Evolutionary conservation across 139 green algal species (phyloP).

Genomic region (Gonium pectorale): DNA sequence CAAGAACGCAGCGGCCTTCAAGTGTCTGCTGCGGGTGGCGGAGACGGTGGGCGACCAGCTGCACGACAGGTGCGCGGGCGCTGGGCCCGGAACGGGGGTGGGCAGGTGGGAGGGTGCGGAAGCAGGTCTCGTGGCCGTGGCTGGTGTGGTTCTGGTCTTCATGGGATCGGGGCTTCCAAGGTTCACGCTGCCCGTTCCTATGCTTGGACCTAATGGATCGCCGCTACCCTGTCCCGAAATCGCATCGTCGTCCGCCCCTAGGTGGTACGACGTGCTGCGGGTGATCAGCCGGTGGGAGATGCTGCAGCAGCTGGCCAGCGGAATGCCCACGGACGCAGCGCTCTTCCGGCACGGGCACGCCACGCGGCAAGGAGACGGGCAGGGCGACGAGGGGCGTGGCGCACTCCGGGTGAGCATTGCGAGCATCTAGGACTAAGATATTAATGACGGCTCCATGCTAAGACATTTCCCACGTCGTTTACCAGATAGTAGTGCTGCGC

Average conservation of each 20-base stretch:
- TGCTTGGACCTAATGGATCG: too few species aligned
- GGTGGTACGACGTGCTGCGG: conserved; percentile 92
- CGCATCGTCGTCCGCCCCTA: neutral
- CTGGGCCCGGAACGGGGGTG: neutral
- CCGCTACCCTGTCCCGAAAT: neutral
- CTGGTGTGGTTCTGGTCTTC: too few species aligned
- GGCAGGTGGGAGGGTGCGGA: neutral
- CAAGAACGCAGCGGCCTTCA: conserved; percentile 94
- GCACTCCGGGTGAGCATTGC: too few species aligned
- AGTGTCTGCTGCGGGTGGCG: conserved; percentile 80
- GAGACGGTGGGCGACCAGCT: conserved; percentile 83
- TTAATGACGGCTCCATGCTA: too few species aligned
- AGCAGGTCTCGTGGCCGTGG: too few species aligned
- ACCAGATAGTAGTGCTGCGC: too few species aligned
- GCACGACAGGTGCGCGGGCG: conserved; percentile 60
- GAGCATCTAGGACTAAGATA: too few species aligned
- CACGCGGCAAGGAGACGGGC: too few species aligned
- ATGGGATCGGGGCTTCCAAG: too few species aligned
- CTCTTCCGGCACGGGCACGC: conserved; percentile 88
- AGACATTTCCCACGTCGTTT: too few species aligned
- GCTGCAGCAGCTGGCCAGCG: conserved; percentile 87
- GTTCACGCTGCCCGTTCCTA: too few species aligned
- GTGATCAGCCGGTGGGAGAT: conserved; percentile 96
- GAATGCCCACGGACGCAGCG: conserved; percentile 86
- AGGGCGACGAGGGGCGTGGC: too few species aligned